phyloP scores from a whole-genome alignment of 257 asterid species.

The Nemophila menziesii region DNA sequence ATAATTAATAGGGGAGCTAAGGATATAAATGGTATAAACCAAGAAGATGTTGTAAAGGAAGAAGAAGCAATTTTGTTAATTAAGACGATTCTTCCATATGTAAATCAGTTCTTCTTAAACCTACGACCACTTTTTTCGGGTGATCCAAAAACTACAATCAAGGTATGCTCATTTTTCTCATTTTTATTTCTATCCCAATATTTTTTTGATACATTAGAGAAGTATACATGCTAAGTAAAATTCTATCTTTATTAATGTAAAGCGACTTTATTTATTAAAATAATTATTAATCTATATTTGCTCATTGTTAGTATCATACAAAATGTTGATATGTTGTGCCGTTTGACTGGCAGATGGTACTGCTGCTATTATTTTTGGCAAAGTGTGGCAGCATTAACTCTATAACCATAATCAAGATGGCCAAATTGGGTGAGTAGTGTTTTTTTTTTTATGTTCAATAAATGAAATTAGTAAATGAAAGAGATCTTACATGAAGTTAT shows the following conservation, averaged over 20 bases:
- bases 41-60: constrained; percentile 57
- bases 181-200: neutral
- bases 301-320: constrained; percentile 1
- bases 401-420: constrained; percentile 75
- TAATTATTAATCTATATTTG: neutral
- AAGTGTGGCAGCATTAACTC: constrained; percentile 81
- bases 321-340: constrained; percentile 20
- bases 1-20: constrained; percentile 24
- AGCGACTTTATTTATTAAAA: too few species aligned
- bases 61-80: constrained; percentile 73
- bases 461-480: neutral
- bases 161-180: constrained; percentile 35
- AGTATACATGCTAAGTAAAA: neutral
- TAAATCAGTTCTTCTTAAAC: constrained; percentile 62
- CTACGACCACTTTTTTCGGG: constrained; percentile 88
- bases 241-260: too few species aligned
- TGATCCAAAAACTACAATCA: constrained; percentile 90
- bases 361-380: constrained; percentile 73
- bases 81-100: constrained; percentile 49
- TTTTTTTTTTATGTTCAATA: neutral
- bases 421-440: constrained; percentile 52
- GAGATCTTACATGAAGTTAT: too few species aligned
- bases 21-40: constrained; percentile 19
- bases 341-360: constrained; percentile 62
- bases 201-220: too few species aligned